These are phyloP conservation scores for Phyllosticta capitalensis DNA, from an alignment of 2,329 filamentous ascomycete genomes.

Conservation along the genomic window DNA sequence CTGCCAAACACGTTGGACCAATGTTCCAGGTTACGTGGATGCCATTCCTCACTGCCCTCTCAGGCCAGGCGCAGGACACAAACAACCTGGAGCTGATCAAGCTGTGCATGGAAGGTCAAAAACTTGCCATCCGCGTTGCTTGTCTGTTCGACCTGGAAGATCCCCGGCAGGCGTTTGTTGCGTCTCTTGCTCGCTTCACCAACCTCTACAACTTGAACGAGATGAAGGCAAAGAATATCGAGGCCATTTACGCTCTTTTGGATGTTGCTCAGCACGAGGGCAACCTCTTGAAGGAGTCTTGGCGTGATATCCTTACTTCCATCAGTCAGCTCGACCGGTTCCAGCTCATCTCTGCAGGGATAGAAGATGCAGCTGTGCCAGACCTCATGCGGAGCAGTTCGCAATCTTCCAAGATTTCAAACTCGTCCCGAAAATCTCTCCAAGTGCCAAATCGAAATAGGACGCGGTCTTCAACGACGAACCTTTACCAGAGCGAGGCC, in stretches of 20 bases:
- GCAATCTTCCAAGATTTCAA: constrained; percentile 44
- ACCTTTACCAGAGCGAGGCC: constrained; percentile 60
- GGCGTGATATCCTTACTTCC: constrained; percentile 91
- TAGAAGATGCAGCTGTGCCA: constrained; percentile 84
- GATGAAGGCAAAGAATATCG: constrained; percentile 92
- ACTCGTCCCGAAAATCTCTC: constrained; percentile 59
- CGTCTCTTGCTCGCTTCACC: constrained; percentile 83
- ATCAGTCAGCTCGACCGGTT: constrained; percentile 93
- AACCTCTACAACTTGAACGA: constrained; percentile 93
- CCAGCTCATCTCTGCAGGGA: constrained; percentile 87
- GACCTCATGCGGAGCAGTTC: constrained; percentile 39
- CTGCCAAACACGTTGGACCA: constrained; percentile 86
- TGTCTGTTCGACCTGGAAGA: constrained; percentile 90
- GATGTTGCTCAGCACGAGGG: constrained; percentile 91
- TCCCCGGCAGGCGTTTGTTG: constrained; percentile 90
- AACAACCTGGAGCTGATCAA: constrained; percentile 89
- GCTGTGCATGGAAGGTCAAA: constrained; percentile 90
- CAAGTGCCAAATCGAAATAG: constrained; percentile 42
- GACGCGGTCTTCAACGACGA: constrained; percentile 3
- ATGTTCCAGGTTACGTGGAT: constrained; percentile 99
- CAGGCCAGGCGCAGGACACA: constrained; percentile 84
- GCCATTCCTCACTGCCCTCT: constrained; percentile 93
- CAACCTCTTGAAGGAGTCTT: constrained; percentile 78
- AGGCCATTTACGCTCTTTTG: constrained; percentile 82
- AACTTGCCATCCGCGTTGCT: constrained; percentile 82